A percentile compares a stretch with the other conserved stretches of the same genome.
phyloP scores from a whole-genome alignment of 164 flowering plant genomes.

The Protea cynaroides region DNA sequence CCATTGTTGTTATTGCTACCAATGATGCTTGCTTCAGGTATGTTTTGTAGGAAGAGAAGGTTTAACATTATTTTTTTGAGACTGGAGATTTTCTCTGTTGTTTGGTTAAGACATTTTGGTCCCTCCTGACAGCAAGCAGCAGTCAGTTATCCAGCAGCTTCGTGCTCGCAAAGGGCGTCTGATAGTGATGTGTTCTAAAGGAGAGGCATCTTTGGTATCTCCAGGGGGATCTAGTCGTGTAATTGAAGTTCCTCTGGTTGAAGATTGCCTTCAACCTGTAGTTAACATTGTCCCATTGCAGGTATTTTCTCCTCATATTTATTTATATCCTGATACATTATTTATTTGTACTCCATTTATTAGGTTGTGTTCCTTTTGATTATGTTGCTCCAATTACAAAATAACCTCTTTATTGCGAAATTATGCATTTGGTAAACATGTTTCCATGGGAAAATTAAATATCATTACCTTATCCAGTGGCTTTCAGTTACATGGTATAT shows the following conservation, averaged over 20 bases:
- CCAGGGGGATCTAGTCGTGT: slow-evolving; percentile 64
- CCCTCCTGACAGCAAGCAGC: slow-evolving; percentile 77
- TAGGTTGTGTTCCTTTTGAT: too few relatives aligned
- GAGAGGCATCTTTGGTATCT: slow-evolving; percentile 66
- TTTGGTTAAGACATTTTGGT: slow-evolving; percentile 8
- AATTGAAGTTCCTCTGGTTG: slow-evolving; percentile 89
- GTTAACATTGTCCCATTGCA: slow-evolving; percentile 83
- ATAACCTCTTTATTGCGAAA: too few relatives aligned
- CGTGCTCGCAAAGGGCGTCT: slow-evolving; percentile 93
- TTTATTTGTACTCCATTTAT: too few relatives aligned
- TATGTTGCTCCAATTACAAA: too few relatives aligned
- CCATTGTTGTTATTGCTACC: slow-evolving; percentile 89
- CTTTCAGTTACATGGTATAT: too few relatives aligned
- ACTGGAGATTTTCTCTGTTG: background rate
- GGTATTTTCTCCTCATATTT: slow-evolving; percentile 32
- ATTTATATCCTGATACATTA: background rate
- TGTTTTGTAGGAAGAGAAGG: slow-evolving; percentile 1
- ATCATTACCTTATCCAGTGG: too few relatives aligned
- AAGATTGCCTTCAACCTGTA: slow-evolving; percentile 97
- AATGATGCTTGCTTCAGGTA: slow-evolving; percentile 94
- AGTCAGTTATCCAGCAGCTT: slow-evolving; percentile 96
- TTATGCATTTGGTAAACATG: too few relatives aligned
- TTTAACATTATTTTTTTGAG: background rate
- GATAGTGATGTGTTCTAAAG: slow-evolving; percentile 86
- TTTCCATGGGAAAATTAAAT: too few relatives aligned